These are phyloP conservation scores for Panicum hallii DNA, from an alignment of 202 grass and related monocot species.

Conservation along the genomic window DNA sequence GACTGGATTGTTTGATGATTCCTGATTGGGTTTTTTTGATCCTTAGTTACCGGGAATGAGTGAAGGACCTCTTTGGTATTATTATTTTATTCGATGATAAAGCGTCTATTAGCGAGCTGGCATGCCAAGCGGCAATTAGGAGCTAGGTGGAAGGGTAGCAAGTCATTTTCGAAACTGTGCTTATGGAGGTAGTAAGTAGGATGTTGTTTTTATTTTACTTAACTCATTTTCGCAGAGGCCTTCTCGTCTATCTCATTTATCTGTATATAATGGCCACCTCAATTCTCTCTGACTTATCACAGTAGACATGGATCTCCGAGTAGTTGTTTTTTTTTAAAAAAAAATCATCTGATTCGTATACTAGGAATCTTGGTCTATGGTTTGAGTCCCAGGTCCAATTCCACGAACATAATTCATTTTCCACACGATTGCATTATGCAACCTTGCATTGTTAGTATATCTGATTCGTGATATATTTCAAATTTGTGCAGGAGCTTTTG, in stretches of 20 bases:
- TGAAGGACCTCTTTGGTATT: background rate
- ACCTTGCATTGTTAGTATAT: conserved; percentile 27
- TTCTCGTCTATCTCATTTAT: background rate
- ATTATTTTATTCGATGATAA: conserved; percentile 15
- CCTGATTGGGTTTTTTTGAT: background rate
- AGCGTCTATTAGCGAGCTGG: background rate
- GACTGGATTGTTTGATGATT: conserved; percentile 6
- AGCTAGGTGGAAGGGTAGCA: background rate
- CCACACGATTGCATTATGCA: conserved; percentile 19
- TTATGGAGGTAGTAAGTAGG: background rate
- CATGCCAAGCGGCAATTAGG: background rate
- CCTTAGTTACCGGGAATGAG: background rate
- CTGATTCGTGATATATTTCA: conserved; percentile 43
- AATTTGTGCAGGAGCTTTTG: conserved; percentile 79
- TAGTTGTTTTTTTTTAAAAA: background rate
- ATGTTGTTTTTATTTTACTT: background rate
- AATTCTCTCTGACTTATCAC: background rate
- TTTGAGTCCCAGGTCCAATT: background rate
- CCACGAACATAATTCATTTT: conserved; percentile 1
- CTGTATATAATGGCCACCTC: background rate
- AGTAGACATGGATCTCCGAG: background rate
- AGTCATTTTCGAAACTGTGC: background rate
- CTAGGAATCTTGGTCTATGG: background rate
- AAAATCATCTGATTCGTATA: conserved; percentile 3
- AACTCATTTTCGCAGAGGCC: background rate